Conservation (phyloP, 2,329 filamentous ascomycete genomes). For the Thielaviopsis euricoi region DNA sequence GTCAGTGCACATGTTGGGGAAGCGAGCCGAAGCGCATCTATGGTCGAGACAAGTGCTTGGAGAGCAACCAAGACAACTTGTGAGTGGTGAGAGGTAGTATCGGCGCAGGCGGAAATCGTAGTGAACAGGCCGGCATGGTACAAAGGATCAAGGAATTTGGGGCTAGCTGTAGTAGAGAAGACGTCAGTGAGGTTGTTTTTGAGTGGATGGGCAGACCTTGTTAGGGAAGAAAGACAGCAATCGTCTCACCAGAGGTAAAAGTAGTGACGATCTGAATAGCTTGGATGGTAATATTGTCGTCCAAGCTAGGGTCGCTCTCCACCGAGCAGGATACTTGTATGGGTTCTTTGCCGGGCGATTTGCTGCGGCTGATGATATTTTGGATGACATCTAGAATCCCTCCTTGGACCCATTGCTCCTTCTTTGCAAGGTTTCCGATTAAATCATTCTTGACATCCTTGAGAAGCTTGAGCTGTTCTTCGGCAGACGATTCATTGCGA, state of each 20-base stretch:
- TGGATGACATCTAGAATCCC: conserved; percentile 47
- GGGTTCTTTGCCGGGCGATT: neutral
- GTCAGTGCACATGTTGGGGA: conserved; percentile 2
- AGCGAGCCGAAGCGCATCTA: neutral
- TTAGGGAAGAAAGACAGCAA: no score
- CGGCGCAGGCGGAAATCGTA: conserved; percentile 53
- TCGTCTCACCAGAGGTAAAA: conserved; percentile 60
- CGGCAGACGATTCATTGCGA: conserved; percentile 11
- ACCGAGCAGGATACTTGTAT: neutral
- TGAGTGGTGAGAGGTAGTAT: conserved; percentile 44
- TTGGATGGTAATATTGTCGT: conserved; percentile 33
- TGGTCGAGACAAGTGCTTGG: conserved; percentile 26
- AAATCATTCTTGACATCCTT: conserved; percentile 73
- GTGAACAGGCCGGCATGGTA: conserved; percentile 51
- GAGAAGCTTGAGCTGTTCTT: conserved; percentile 43
- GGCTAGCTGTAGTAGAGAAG: conserved; percentile 42
- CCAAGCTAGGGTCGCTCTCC: neutral
- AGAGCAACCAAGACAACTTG: conserved; percentile 59
- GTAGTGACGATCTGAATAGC: conserved; percentile 74
- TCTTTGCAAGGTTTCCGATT: conserved; percentile 73
- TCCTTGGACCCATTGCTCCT: conserved; percentile 57
- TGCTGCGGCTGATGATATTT: neutral
- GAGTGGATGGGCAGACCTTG: no score
- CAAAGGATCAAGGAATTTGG: conserved; percentile 60
- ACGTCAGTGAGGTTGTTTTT: neutral